phyloP scores from a whole-genome alignment of 257 asterid genomes.

The Capsicum chinense region DNA sequence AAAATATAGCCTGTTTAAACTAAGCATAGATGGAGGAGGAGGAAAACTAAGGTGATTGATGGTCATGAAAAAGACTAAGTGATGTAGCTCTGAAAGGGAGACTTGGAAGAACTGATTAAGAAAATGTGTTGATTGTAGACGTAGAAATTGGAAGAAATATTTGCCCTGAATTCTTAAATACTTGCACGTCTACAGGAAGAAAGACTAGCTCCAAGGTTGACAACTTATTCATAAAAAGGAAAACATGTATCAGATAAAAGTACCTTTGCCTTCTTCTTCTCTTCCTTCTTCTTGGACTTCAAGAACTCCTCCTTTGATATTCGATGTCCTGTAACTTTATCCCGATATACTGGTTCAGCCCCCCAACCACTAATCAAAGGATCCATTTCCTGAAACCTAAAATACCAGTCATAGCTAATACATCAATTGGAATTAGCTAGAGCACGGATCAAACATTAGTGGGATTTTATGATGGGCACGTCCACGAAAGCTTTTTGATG shows the following conservation, averaged over 20 bases:
- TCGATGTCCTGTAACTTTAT: constrained; percentile 80
- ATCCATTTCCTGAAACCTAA: constrained; percentile 80
- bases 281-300: constrained; percentile 59
- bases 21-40: background rate
- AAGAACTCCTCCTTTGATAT: constrained; percentile 79
- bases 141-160: background rate
- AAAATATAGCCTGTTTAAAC: background rate
- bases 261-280: constrained; percentile 93
- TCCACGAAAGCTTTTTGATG: background rate
- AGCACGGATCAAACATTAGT: background rate
- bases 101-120: too few relatives aligned
- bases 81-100: too few relatives aligned
- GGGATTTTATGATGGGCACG: background rate
- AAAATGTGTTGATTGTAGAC: background rate
- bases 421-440: constrained; percentile 5
- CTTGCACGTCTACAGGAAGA: constrained; percentile 3
- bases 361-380: constrained; percentile 74
- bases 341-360: constrained; percentile 81
- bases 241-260: background rate
- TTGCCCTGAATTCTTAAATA: background rate
- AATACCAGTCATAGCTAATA: constrained; percentile 25
- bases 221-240: constrained; percentile 7
- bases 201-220: constrained; percentile 20
- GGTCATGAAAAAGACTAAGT: too few relatives aligned
- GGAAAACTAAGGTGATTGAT: too few relatives aligned